These are phyloP conservation scores for Plasmodium reichenowi DNA, from an alignment of 169 alveolate species.

Conservation along the genomic window DNA sequence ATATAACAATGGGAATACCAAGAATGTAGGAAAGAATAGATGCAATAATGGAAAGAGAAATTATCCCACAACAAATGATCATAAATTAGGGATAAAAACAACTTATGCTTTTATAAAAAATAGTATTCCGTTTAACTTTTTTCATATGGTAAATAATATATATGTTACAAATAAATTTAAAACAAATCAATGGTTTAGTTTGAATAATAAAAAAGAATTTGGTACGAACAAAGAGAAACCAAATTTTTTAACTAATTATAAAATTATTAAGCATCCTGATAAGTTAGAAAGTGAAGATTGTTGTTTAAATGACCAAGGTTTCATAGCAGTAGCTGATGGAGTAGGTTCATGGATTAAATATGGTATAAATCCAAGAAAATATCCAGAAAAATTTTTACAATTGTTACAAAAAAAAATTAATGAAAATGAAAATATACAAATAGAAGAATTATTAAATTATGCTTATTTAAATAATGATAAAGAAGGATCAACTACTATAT, in stretches of 20 bases:
- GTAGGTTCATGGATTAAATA: constrained; percentile 25
- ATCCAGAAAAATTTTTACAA: constrained; percentile 35
- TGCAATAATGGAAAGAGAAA: background rate
- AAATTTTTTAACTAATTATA: constrained; percentile 35
- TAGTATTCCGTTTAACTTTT: constrained; percentile 32
- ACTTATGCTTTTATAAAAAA: constrained; percentile 26
- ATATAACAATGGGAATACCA: background rate
- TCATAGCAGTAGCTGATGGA: constrained; percentile 62
- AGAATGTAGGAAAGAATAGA: background rate
- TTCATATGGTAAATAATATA: constrained; percentile 31
- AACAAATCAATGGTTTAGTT: constrained; percentile 10
- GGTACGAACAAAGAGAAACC: background rate
- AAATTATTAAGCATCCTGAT: constrained; percentile 56
- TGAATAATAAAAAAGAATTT: constrained; percentile 21
- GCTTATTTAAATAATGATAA: constrained; percentile 46
- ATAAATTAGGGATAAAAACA: background rate
- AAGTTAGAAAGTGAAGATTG: constrained; percentile 47
- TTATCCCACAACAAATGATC: constrained; percentile 24
- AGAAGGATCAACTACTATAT: constrained; percentile 54
- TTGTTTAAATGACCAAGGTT: constrained; percentile 44
- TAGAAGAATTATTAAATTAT: constrained; percentile 49
- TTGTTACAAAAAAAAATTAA: constrained; percentile 35
- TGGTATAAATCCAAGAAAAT: constrained; percentile 53
- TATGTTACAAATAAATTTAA: constrained; percentile 38
- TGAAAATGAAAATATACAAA: constrained; percentile 35